These are phyloP conservation scores for Boletellus ananiceps DNA, from an alignment of 768 basidiomycete genomes.

Conservation along the genomic window DNA sequence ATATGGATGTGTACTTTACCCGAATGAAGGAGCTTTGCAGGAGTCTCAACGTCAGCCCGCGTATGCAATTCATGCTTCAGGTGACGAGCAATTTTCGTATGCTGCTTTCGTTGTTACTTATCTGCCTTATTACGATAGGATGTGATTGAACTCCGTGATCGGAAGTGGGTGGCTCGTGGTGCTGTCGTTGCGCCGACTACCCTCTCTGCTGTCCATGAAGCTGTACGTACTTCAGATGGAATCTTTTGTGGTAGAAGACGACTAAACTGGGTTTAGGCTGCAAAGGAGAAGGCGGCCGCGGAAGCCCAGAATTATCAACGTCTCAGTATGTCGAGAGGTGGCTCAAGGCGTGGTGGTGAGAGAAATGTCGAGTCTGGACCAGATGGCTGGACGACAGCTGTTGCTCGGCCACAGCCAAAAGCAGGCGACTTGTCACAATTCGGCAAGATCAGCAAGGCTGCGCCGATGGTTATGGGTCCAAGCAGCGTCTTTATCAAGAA, in stretches of 20 bases:
- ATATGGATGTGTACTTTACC: constrained; percentile 91
- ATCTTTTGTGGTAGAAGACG: background rate
- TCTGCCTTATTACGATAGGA: constrained; percentile 50
- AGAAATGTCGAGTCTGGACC: constrained; percentile 59
- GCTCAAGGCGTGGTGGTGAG: constrained; percentile 82
- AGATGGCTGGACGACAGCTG: constrained; percentile 86
- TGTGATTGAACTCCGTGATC: constrained; percentile 80
- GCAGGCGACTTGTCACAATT: constrained; percentile 85
- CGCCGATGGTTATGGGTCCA: constrained; percentile 76
- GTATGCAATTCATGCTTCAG: constrained; percentile 95
- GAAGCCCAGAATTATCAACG: constrained; percentile 59
- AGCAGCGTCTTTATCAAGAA: constrained; percentile 82
- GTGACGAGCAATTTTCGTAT: constrained; percentile 40
- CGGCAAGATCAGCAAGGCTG: constrained; percentile 76
- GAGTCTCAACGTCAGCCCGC: constrained; percentile 69
- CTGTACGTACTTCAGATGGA: constrained; percentile 45
- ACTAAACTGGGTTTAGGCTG: constrained; percentile 46
- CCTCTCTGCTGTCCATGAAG: constrained; percentile 83
- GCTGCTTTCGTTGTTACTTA: background rate
- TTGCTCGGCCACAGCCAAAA: constrained; percentile 59
- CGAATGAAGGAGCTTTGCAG: constrained; percentile 82
- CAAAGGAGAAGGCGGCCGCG: constrained; percentile 70
- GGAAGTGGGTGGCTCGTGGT: constrained; percentile 76
- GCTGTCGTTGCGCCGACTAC: constrained; percentile 76
- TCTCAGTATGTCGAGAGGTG: constrained; percentile 82